A percentile compares a stretch with the other conserved stretches of the same genome.
Evolutionary conservation across 2,329 filamentous ascomycete species (phyloP).

Genomic region (Plectosphaerella sp.): DNA sequence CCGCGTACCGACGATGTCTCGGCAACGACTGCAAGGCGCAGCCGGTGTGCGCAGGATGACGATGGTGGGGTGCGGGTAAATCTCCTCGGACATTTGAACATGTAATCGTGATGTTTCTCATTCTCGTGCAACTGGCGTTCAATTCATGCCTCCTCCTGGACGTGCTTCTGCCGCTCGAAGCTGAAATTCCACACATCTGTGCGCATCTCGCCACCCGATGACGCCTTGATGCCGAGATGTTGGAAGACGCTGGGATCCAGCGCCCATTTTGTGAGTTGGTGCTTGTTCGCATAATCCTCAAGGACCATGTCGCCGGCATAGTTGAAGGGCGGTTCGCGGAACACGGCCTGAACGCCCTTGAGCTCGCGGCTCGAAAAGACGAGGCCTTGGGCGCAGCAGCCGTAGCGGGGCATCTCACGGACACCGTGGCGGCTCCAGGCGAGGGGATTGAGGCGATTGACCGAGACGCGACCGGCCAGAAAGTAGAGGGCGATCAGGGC

Average conservation of each 20-base stretch:
- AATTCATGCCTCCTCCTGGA: no score
- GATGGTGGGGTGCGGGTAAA: no score
- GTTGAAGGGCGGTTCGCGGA: constrained; percentile 24
- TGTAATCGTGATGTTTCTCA: no score
- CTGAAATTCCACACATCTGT: constrained; percentile 31
- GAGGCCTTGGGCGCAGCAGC: constrained; percentile 32
- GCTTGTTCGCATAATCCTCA: constrained; percentile 25
- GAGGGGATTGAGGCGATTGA: constrained; percentile 18
- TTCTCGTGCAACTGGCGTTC: no score
- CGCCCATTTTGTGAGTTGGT: constrained; percentile 26
- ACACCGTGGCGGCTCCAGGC: constrained; percentile 14
- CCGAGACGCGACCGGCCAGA: constrained; percentile 19
- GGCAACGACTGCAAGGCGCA: no score
- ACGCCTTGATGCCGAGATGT: constrained; percentile 27
- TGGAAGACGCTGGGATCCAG: constrained; percentile 31
- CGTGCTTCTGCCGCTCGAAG: constrained; percentile 18
- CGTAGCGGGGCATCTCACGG: constrained; percentile 30
- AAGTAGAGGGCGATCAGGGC: constrained; percentile 25
- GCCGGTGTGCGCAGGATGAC: no score
- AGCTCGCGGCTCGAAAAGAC: constrained; percentile 27
- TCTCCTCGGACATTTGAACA: no score
- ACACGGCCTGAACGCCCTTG: constrained; percentile 16
- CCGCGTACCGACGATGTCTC: no score
- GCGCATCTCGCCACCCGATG: constrained; percentile 19
- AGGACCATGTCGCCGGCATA: constrained; percentile 29